Evolutionary conservation across 2,329 filamentous ascomycete species (phyloP).

Genomic region (Incumbomyces delicatus): DNA sequence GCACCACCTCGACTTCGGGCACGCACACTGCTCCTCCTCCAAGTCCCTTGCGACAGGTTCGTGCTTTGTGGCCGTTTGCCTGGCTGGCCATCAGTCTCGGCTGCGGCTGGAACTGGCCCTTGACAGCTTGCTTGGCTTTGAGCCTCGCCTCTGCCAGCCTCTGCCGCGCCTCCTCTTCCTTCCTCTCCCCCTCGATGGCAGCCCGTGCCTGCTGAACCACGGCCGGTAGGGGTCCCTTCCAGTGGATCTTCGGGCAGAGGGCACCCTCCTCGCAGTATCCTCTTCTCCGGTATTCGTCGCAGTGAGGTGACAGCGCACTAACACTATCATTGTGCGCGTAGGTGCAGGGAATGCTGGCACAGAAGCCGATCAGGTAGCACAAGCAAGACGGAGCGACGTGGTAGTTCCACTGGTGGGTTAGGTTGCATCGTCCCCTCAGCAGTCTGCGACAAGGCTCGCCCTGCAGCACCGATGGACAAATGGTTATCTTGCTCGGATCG

Average conservation of each 20-base stretch:
- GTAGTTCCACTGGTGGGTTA: slow-evolving; percentile 1
- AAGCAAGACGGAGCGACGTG: slow-evolving; percentile 1
- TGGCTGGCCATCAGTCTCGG: background rate
- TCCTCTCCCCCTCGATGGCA: background rate
- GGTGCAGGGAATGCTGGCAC: background rate
- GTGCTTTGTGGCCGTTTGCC: background rate
- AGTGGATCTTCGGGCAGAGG: slow-evolving; percentile 4
- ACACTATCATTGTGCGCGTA: slow-evolving; percentile 4
- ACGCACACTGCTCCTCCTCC: background rate
- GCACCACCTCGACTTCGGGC: background rate
- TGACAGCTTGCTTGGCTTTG: background rate
- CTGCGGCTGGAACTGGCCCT: background rate
- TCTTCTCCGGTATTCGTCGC: background rate
- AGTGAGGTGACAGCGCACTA: background rate
- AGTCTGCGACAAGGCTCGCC: background rate
- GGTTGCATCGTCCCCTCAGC: background rate
- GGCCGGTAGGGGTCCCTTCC: background rate
- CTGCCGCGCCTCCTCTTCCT: background rate
- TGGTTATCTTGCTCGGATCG: slow-evolving; percentile 74
- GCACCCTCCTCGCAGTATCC: slow-evolving; percentile 1
- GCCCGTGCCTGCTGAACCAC: background rate
- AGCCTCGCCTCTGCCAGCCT: background rate
- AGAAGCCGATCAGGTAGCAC: slow-evolving; percentile 1
- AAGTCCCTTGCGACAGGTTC: background rate
- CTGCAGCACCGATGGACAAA: slow-evolving; percentile 65